phyloP scores from a whole-genome alignment of 106 monocot species.

The Vanilla planifolia region DNA sequence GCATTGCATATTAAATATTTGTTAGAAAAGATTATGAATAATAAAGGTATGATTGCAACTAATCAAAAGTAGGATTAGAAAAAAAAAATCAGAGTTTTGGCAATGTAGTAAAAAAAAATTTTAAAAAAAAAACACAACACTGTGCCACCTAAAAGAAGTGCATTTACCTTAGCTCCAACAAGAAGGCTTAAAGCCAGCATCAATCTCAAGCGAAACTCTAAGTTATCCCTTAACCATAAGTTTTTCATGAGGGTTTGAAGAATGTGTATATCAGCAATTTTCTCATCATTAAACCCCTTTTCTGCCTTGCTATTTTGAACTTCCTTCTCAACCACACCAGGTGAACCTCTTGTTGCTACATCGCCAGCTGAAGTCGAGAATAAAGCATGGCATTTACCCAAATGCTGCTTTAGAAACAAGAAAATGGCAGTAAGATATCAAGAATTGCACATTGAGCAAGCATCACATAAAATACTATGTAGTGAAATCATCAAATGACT shows the following conservation, averaged over 20 bases:
- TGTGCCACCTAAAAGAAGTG: no score
- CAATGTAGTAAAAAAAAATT: no score
- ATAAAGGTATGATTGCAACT: no score
- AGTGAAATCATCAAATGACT: no score
- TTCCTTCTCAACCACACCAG: slow-evolving; percentile 32
- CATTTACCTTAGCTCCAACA: slow-evolving; percentile 79
- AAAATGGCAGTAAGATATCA: neutral
- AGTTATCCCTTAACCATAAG: slow-evolving; percentile 75
- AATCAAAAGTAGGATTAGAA: no score
- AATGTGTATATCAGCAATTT: slow-evolving; percentile 63
- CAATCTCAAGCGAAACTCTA: slow-evolving; percentile 72
- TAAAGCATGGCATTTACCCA: slow-evolving; percentile 37
- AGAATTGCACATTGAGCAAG: no score
- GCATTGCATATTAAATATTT: no score
- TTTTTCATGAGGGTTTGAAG: slow-evolving; percentile 65
- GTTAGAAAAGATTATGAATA: no score
- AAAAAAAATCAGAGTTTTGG: no score
- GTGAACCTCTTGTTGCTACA: slow-evolving; percentile 9
- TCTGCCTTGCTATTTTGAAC: slow-evolving; percentile 22
- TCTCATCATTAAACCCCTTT: slow-evolving; percentile 38
- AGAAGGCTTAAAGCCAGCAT: slow-evolving; percentile 68
- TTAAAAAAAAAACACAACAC: no score
- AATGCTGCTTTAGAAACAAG: slow-evolving; percentile 23
- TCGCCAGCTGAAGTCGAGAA: slow-evolving; percentile 62
- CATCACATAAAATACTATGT: no score